Percentiles rank a stretch among this genome's conserved stretches.
Conservation (phyloP, 305 asterid species). For the Striga hermonthica region DNA sequence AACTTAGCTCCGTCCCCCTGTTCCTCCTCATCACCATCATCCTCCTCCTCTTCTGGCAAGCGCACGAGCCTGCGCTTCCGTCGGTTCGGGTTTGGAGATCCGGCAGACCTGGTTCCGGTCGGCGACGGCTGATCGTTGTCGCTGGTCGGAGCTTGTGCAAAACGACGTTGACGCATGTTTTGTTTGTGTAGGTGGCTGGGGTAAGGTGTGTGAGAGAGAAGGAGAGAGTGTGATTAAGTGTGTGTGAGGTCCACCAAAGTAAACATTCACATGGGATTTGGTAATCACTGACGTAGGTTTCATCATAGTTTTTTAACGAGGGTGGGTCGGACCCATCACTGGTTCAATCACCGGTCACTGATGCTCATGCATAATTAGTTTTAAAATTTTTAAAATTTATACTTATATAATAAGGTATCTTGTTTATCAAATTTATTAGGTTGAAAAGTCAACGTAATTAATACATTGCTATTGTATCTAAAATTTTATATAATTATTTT, state of each 20-base stretch:
- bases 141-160: conserved; percentile 28
- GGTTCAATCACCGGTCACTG: too few relatives aligned
- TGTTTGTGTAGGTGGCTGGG: conserved; percentile 1
- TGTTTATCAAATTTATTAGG: too few relatives aligned
- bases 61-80: conserved; percentile 33
- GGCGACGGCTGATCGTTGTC: conserved; percentile 36
- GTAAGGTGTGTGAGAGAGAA: not conserved
- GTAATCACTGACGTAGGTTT: too few relatives aligned
- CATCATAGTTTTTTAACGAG: too few relatives aligned
- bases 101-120: conserved; percentile 18
- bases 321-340: too few relatives aligned
- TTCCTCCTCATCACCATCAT: conserved; percentile 21
- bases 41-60: conserved; percentile 35
- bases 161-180: conserved; percentile 40
- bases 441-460: too few relatives aligned
- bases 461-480: too few relatives aligned
- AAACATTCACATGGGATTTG: not conserved
- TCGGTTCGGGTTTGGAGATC: conserved; percentile 1
- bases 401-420: too few relatives aligned
- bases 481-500: too few relatives aligned
- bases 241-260: conserved; percentile 1
- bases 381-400: too few relatives aligned
- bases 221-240: not conserved
- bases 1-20: conserved; percentile 23
- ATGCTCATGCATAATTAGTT: too few relatives aligned